Evolutionary conservation across 1,139 yeast genomes (phyloP).

Genomic region (Yamadazyma mexicana): DNA sequence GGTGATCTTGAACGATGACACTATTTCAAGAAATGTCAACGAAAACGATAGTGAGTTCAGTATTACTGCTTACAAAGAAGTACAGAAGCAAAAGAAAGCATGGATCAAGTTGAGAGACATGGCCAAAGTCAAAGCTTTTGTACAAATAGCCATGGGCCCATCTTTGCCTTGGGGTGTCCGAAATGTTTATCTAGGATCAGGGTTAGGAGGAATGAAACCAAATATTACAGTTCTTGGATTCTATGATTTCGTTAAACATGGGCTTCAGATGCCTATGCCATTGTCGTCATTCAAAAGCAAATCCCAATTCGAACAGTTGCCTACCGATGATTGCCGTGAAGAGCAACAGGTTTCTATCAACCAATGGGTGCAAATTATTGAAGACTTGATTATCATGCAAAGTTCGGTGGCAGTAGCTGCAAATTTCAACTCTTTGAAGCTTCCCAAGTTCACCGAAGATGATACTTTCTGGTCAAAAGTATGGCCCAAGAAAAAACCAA

Average conservation of each 20-base stretch:
- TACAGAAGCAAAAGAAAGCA: slow-evolving; percentile 70
- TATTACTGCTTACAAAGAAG: slow-evolving; percentile 52
- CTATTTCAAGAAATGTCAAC: slow-evolving; percentile 15
- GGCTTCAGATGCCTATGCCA: slow-evolving; percentile 26
- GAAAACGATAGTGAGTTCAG: slow-evolving; percentile 27
- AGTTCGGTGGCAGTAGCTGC: slow-evolving; percentile 93
- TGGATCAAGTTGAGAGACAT: slow-evolving; percentile 83
- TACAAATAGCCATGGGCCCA: slow-evolving; percentile 88
- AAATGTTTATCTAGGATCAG: slow-evolving; percentile 87
- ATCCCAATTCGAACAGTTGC: slow-evolving; percentile 40
- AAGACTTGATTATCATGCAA: slow-evolving; percentile 88
- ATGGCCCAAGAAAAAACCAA: slow-evolving; percentile 8
- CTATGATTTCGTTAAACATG: slow-evolving; percentile 59
- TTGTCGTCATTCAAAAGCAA: slow-evolving; percentile 18
- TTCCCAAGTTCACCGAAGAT: slow-evolving; percentile 44
- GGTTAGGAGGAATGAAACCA: slow-evolving; percentile 96
- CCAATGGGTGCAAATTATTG: slow-evolving; percentile 92
- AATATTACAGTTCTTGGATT: slow-evolving; percentile 91
- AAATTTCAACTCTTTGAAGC: slow-evolving; percentile 64
- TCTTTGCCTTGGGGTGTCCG: slow-evolving; percentile 94
- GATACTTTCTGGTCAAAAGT: slow-evolving; percentile 19
- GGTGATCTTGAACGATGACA: slow-evolving; percentile 56
- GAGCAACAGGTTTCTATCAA: slow-evolving; percentile 69
- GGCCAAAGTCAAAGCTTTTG: slow-evolving; percentile 83
- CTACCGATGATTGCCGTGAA: slow-evolving; percentile 78